Evolutionary conservation across 768 basidiomycete species (phyloP), one percentile per base, ranked within the genome.

Genomic region (Hypsizygus marmoreus): DNA sequence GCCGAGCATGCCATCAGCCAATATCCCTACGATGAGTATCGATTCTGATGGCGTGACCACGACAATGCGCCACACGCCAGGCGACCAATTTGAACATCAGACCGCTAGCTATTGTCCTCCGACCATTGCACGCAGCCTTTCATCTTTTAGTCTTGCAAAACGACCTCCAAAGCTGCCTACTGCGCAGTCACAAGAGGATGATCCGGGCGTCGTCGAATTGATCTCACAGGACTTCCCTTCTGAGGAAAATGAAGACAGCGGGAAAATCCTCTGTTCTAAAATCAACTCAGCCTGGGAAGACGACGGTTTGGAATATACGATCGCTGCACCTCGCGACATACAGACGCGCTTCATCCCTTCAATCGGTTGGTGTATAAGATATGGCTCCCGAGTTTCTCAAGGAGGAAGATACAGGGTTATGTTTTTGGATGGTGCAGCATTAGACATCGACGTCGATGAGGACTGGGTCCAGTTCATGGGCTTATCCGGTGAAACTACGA

Each of bases 391-490:
- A n/a, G 61, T 68, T 1, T 66, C 69, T n/a, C 66, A 70, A 45
- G 70, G 70, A n/a, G 70, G 71, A 6, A 56, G 66, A 20, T 75
- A 73, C 44, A 66, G 63, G 47, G 63, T 75, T 11, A 72, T 75
- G 72, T 75, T 75, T 46, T 40, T 70, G 14, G 73, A 74, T 54
- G 73, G 73, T 1, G 56, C 59, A 23, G 52, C 62, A 20, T 56
- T 74, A 39, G 70, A 73, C 32, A 61, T 75, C 38, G 71, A 74
- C 40, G 68, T 70, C 3, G 73, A 75, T 38, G 70, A 75, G 48
- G 72, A 73, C 32, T 65, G 66, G 63, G 65, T 66, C 2, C 68
- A 72, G 45, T 59, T 68, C 34, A 63, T 54, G 25, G 57, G 54
- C 26, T 56, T 44, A 36, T 43, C 55, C 2, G 72, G 70, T 1